These are phyloP conservation scores for Lanmaoa rubissima DNA, from an alignment of 768 basidiomycete species.

Conservation along the genomic window DNA sequence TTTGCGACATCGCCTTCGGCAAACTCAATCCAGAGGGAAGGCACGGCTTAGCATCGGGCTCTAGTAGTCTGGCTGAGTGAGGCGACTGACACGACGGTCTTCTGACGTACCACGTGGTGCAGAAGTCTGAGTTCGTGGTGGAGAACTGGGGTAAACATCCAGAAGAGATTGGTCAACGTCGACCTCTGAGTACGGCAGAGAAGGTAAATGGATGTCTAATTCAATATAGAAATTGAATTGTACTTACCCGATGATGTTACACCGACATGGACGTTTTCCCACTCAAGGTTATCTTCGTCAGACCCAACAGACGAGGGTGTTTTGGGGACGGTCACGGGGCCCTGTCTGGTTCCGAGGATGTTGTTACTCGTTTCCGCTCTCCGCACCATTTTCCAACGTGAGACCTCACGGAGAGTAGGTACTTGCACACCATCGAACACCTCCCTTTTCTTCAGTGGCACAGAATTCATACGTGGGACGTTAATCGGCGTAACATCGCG, in stretches of 20 bases:
- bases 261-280: constrained; percentile 29
- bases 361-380: background rate
- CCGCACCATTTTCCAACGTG: constrained; percentile 8
- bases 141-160: constrained; percentile 8
- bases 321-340: background rate
- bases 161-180: constrained; percentile 24
- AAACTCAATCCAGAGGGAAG: background rate
- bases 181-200: constrained; percentile 11
- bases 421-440: constrained; percentile 34
- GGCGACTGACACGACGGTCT: background rate
- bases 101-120: constrained; percentile 11
- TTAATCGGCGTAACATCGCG: constrained; percentile 20
- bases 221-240: background rate
- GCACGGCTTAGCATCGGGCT: background rate
- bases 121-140: background rate
- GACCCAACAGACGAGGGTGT: constrained; percentile 8
- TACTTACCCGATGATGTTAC: constrained; percentile 22
- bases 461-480: constrained; percentile 22
- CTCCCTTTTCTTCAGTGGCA: constrained; percentile 20
- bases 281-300: constrained; percentile 29
- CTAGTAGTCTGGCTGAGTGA: background rate
- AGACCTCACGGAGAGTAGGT: constrained; percentile 21
- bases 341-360: background rate
- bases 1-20: constrained; percentile 9
- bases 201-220: background rate